Evolutionary conservation across 2,329 filamentous ascomycete genomes (phyloP), one percentile per base, ranked within the genome.

Genomic region (Knufia petricola): DNA sequence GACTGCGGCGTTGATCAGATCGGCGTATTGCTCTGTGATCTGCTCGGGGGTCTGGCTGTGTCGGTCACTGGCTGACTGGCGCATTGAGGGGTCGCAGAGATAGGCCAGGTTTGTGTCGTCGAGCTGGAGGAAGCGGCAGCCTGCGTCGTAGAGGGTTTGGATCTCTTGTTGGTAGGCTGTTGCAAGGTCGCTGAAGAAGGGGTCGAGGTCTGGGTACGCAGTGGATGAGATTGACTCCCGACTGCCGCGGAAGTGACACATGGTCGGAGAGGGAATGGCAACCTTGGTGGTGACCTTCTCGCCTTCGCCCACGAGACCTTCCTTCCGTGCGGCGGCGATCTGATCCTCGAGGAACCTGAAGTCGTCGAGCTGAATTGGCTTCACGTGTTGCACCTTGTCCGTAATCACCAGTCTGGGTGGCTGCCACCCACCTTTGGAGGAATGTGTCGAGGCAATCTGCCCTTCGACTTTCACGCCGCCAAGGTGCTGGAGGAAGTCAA

Each of bases 31-130:
- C 49, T 67, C 63, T 13, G 74, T 70, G 12, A 78, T 66, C 10
- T 64, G 61, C 43, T 68, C 65, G 44, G 74, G 66, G 58, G 75
- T 71, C 30, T 31, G 38, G 50, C 73, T 66, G 60, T 76, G 73
- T 30, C 75, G 69, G 57, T 69, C 61, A 54, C 72, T 73, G 42
- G 74, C 74, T 55, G 72, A 71, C 56, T 68, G 66, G 34, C 74
- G 69, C 75, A 78, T 78, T 55, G 71, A 67, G 24, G 69, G 69
- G 58, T 78, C 75, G 64, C 75, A 78, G 9, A 78, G 71, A 59
- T 77, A 78, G 13, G 75, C 74, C n/a, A 78, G 66, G 61, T 78
- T 78, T 15, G 75, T 78, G 64, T 78, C 75, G 61, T 78, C 75
- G 46, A 78, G 68, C 64, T 78, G 75, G 10, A 78, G 71, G 57